Evolutionary conservation across 2,329 filamentous ascomycete genomes (phyloP), one percentile per base, ranked within the genome.

Genomic region (Pezicula radicicola): DNA sequence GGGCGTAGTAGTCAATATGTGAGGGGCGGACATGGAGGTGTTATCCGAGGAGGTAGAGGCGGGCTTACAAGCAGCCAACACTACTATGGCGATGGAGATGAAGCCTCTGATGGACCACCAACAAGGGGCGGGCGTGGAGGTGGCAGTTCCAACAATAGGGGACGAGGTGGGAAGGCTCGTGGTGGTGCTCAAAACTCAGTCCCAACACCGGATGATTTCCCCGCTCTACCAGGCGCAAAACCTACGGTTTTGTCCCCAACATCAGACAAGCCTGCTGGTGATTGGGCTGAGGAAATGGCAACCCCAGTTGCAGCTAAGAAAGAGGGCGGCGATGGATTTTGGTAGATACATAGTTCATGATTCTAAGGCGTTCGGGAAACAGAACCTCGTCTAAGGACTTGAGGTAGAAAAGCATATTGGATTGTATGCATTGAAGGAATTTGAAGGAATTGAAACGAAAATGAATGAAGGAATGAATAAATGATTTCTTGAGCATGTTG

Each of bases 261-360:
- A 10, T 40, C 42, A 12, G 48, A 43, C 18, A 57, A 59, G 27
- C 51, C 55, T n/a, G 51, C 53, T 10, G 56, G 53, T 9, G 60
- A 64, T 36, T 65, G 62, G 62, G 63, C 63, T 2, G 63, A 65
- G 46, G 63, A 66, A 43, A 64, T 65, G 62, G 60, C 61, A 40
- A 62, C 58, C 2, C 60, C 61, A 6, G 50, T 61, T 16, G 62
- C 63, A 25, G 57, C 16, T 5, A 19, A 18, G 16, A 15, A 39
- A n/a, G 15, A 41, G 21, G 21, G 33, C 13, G 46, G 15, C 41
- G 27, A 49, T 28, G 50, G 18, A 8, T 7, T 43, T 33, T 55
- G 40, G 48, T 33, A 33, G 30, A 33, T 13, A 3, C 25, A 25
- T 25, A 13, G 12, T 13, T 33, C 3, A 33, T 13, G 21, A 41